Base-by-base conservation (phyloP, 345 rosid genomes). In the Brassica carinata region DNA sequence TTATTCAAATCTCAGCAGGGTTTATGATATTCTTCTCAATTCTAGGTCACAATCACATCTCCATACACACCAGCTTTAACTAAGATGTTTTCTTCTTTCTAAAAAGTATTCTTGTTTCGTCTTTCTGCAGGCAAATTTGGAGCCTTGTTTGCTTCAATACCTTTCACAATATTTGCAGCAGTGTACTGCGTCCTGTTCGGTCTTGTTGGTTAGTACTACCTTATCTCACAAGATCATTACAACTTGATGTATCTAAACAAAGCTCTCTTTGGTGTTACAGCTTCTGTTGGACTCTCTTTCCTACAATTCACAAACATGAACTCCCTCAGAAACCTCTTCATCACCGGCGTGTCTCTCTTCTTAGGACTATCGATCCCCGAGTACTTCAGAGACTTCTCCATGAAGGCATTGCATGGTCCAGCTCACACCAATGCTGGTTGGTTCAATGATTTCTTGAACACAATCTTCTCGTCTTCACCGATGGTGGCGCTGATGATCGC, bases 271-370 rank as follows among this genome's bases (percentile, higher is more conserved):
- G 17, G 81, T 61, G 30, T 83, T 67, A 61, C 91, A 92, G 98
- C 97, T 79, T 92, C 98, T 5, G 94, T 92, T 77, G 99, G 99
- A 27, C 86, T 96, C 75, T 94, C 98, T 7, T 96, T 96, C 78
- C 80, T 96, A 79, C 99, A 96, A 84, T 96, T 94, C 86, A 94
- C 97, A 66, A 96, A 96, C 88, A 94, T 96, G 99, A 96, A 96
- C 87, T 94, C 98, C n/a, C 83, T 94, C 85, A 88, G 99, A 76
- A 94, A 92, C 79, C 95, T 96, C 78, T 96, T 96, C 90, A 91
- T 94, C 63, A 64, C 76, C 0, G 98, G 98, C 0, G 95, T 96
- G 5, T 86, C 99, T 2, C 87, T 96, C 82, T 96, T 91, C 87
- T 81, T 96, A 43, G 99, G 99, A 13, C 61, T 94, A 81, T 96